Evolutionary conservation across 2,329 filamentous ascomycete species (phyloP).

Genomic region (Xylariaceae sp.): DNA sequence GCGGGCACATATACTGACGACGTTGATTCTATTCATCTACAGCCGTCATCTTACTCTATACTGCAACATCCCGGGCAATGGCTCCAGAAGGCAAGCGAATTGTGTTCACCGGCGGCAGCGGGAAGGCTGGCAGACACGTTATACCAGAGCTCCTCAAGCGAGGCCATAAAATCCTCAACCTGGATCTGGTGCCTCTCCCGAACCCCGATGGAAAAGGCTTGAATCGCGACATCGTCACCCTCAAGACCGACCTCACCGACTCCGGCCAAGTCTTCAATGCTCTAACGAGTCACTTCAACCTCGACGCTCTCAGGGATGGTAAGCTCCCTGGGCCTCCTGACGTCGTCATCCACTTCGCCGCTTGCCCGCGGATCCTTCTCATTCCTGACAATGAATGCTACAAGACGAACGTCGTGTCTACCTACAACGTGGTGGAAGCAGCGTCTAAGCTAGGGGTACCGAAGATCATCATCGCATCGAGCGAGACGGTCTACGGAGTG

Average conservation of each 20-base stretch:
- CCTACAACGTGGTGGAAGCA: constrained; percentile 61
- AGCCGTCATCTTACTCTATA: not conserved
- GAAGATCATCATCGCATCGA: constrained; percentile 58
- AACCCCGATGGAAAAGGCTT: constrained; percentile 13
- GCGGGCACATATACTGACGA: not conserved
- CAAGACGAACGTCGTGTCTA: constrained; percentile 49
- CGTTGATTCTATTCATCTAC: not conserved
- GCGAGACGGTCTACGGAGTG: constrained; percentile 58
- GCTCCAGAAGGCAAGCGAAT: constrained; percentile 24
- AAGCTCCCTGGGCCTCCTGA: constrained; percentile 45
- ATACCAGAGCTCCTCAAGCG: constrained; percentile 30
- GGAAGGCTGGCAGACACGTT: constrained; percentile 35
- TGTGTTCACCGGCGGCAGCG: constrained; percentile 37
- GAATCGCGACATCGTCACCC: constrained; percentile 31
- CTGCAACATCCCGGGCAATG: not conserved
- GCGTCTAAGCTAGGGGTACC: constrained; percentile 58
- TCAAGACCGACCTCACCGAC: constrained; percentile 32
- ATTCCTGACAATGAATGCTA: constrained; percentile 59
- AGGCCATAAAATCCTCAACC: constrained; percentile 34
- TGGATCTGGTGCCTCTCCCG: constrained; percentile 33
- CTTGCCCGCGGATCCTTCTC: constrained; percentile 56
- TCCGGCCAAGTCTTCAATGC: constrained; percentile 39
- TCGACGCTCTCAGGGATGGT: constrained; percentile 25
- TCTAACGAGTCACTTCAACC: constrained; percentile 45
- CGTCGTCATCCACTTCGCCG: constrained; percentile 59